Evolutionary conservation across 352 stramenopile species (phyloP).

Genomic region (Peronosclerospora sorghi): DNA sequence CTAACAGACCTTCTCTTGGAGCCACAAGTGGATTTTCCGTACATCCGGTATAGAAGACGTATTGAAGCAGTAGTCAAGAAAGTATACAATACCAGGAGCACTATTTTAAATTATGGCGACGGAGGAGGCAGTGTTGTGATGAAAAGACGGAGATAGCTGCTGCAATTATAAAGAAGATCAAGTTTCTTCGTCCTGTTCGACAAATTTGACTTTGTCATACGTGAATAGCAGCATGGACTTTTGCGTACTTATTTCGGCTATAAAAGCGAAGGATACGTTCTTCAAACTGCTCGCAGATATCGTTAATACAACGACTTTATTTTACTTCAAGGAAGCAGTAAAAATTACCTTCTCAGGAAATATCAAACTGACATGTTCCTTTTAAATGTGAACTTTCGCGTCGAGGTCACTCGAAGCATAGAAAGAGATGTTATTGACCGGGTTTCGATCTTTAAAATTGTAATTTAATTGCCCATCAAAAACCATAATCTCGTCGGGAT

Average conservation of each 20-base stretch:
- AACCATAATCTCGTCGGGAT: conserved; percentile 72
- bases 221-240: conserved; percentile 47
- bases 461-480: conserved; percentile 74
- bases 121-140: conserved; percentile 50
- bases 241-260: conserved; percentile 39
- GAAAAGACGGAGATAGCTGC: conserved; percentile 48
- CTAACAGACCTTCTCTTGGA: conserved; percentile 12
- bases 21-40: conserved; percentile 4
- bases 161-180: conserved; percentile 6
- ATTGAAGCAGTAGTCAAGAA: not conserved
- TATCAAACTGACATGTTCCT: conserved; percentile 68
- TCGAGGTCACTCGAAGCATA: conserved; percentile 61
- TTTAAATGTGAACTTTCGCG: conserved; percentile 62
- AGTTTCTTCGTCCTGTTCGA: not conserved
- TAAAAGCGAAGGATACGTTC: conserved; percentile 74
- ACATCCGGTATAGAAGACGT: conserved; percentile 4
- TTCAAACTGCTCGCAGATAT: conserved; percentile 41
- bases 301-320: not conserved
- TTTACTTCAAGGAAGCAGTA: not conserved
- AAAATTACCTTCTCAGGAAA: conserved; percentile 64
- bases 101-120: conserved; percentile 61
- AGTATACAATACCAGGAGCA: not conserved
- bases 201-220: conserved; percentile 12
- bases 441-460: conserved; percentile 76
- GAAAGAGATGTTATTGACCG: conserved; percentile 75